These are phyloP conservation scores for Prunus persica DNA, from an alignment of 306 rosid genomes.

Conservation along the genomic window DNA sequence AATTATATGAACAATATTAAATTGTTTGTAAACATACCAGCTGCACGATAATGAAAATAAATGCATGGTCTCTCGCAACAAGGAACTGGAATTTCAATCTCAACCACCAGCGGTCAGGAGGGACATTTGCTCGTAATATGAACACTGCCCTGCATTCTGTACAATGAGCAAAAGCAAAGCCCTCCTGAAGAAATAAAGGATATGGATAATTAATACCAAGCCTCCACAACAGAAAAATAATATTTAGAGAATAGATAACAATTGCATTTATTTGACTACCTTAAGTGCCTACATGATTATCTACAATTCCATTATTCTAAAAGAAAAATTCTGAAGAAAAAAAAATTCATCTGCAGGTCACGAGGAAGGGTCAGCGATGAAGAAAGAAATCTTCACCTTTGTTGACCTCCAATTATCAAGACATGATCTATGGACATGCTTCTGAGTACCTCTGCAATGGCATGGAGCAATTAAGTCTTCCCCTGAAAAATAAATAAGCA, in stretches of 20 bases:
- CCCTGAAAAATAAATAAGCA: conserved; percentile 46
- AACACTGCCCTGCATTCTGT: conserved; percentile 94
- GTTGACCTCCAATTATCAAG: conserved; percentile 99
- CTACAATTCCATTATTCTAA: conserved; percentile 7
- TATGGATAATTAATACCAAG: conserved; percentile 20
- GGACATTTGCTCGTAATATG: conserved; percentile 85
- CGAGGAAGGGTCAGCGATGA: conserved; percentile 1
- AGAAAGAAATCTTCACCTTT: conserved; percentile 47
- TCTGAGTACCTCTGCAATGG: conserved; percentile 98
- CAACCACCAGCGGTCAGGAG: conserved; percentile 97
- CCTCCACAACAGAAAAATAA: conserved; percentile 7
- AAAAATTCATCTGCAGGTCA: conserved; percentile 10
- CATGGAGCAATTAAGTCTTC: conserved; percentile 96
- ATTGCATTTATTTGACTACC: background rate
- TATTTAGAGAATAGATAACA: background rate
- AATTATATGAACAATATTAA: background rate
- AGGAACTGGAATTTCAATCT: conserved; percentile 94
- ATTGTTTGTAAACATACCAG: conserved; percentile 51
- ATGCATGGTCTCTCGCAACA: conserved; percentile 96
- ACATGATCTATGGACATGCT: conserved; percentile 88
- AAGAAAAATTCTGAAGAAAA: background rate
- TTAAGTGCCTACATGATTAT: background rate
- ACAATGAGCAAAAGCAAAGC: conserved; percentile 97
- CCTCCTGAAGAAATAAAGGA: conserved; percentile 61
- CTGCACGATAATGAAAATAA: conserved; percentile 87